phyloP scores from a whole-genome alignment of 108 stramenopile genomes.

The Pinguiococcus pyrenoidosus region DNA sequence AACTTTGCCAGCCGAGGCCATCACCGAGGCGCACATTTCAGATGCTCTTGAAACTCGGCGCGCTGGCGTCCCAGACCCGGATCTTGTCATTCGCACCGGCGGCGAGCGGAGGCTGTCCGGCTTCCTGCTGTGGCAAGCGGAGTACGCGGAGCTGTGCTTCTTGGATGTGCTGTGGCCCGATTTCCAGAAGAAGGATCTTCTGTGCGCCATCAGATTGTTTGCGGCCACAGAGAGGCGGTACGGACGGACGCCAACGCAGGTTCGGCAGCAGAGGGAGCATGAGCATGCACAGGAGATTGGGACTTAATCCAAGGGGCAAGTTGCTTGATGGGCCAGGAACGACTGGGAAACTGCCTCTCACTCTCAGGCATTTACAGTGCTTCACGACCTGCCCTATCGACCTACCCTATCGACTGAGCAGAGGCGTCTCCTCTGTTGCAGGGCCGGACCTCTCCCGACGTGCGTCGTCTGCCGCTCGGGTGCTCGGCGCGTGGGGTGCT shows the following conservation, averaged over 20 bases:
- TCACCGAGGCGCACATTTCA: constrained; percentile 14
- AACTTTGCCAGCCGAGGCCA: constrained; percentile 14
- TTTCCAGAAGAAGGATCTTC: constrained; percentile 40
- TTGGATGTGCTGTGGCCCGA: constrained; percentile 57
- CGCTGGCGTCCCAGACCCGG: constrained; percentile 34
- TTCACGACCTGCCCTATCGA: no score
- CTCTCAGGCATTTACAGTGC: no score
- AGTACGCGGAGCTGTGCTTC: constrained; percentile 64
- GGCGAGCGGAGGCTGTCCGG: constrained; percentile 72
- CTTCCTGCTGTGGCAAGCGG: constrained; percentile 68
- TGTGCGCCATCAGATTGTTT: constrained; percentile 48
- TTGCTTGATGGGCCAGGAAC: no score
- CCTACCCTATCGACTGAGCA: no score
- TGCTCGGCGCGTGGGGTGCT: no score
- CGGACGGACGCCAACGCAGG: constrained; percentile 39
- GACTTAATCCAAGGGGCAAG: no score
- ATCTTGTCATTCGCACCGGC: constrained; percentile 65
- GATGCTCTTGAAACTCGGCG: constrained; percentile 8
- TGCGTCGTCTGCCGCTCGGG: no score
- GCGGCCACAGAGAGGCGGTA: constrained; percentile 45
- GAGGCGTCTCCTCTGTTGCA: no score
- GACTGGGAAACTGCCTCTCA: no score
- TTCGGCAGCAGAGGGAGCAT: no score
- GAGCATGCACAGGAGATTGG: no score
- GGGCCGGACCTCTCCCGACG: no score